Evolutionary conservation across 2,329 filamentous ascomycete genomes (phyloP), one percentile per base, ranked within the genome.

Genomic region (Ceratocystis huliohia): DNA sequence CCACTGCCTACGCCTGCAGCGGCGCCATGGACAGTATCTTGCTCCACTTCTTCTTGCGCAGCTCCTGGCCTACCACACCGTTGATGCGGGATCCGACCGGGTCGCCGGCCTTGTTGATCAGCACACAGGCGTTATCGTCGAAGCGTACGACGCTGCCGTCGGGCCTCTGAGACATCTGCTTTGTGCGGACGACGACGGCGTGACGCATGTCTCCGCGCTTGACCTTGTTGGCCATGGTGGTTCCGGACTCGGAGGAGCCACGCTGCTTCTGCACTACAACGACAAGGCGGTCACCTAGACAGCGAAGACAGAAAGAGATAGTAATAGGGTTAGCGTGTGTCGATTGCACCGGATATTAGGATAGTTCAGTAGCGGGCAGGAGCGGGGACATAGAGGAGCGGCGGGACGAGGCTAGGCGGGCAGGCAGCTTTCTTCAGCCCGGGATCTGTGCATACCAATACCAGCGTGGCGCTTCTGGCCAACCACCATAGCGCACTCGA

Each of bases 21-120:
- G 94, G 93, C 65, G 94, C 94, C 82, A 99, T 84, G 71, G 90
- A 96, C 74, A 99, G 78, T 73, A 99, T 97, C 84, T 97, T 99
- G 73, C 91, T 96, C 94, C 94, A 99, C 79, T 96, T 88, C 82
- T 89, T 94, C 74, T 89, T 85, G 75, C 89, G 86, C 76, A 99
- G 78, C 80, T 99, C 94, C 37, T 86, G 83, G 68, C 91, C 94
- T 57, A 99, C 94, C 57, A 97, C 85, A 70, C 92, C 91, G 77
- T 91, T 96, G 80, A 96, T 84, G 75, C 94, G 87, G 17, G 89
- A 91, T 64, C 94, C 94, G 71, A 99, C 90, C 28, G 94, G 94
- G 75, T 99, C 94, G 56, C 94, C 95, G 8, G 90, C 83, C 83
- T 97, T 99, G 79, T 95, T 97, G 76, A 99, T 88, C 71, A 99